phyloP scores from a whole-genome alignment of 192 early-diverging fungal species.

The Entrophospora sp. region DNA sequence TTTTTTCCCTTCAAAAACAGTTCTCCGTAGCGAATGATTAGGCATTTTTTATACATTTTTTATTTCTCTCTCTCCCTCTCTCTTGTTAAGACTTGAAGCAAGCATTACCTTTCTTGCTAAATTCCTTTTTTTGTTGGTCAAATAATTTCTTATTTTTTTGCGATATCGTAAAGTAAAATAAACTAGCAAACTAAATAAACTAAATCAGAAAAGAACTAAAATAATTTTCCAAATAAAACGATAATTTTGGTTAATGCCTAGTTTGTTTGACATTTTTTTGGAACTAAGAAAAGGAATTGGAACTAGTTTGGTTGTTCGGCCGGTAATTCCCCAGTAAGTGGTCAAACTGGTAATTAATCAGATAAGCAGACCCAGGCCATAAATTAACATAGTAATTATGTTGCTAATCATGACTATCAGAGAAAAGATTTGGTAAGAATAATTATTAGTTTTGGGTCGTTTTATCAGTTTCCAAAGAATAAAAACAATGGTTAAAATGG shows the following conservation, averaged over 20 bases:
- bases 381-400: conserved; percentile 9
- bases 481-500: conserved; percentile 11
- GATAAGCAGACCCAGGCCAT: conserved; percentile 6
- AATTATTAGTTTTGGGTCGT: conserved; percentile 7
- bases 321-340: conserved; percentile 3
- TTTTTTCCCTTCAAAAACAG: conserved; percentile 13
- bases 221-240: conserved; percentile 10
- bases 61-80: conserved; percentile 5
- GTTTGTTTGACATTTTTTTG: conserved; percentile 4
- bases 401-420: conserved; percentile 11
- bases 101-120: not conserved
- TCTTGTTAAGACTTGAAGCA: not conserved
- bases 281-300: conserved; percentile 9
- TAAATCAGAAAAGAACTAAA: conserved; percentile 10
- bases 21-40: conserved; percentile 1
- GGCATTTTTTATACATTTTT: not conserved
- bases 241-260: conserved; percentile 3
- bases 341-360: conserved; percentile 3
- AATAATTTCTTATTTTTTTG: conserved; percentile 9
- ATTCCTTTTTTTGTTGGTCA: not conserved
- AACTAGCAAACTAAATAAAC: conserved; percentile 8
- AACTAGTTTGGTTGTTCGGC: conserved; percentile 7
- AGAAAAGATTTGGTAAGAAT: conserved; percentile 7
- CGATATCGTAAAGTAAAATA: conserved; percentile 6
- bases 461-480: conserved; percentile 3